Evolutionary conservation across 2,329 filamentous ascomycete genomes (phyloP).

Genomic region (Metarhizium brunneum): DNA sequence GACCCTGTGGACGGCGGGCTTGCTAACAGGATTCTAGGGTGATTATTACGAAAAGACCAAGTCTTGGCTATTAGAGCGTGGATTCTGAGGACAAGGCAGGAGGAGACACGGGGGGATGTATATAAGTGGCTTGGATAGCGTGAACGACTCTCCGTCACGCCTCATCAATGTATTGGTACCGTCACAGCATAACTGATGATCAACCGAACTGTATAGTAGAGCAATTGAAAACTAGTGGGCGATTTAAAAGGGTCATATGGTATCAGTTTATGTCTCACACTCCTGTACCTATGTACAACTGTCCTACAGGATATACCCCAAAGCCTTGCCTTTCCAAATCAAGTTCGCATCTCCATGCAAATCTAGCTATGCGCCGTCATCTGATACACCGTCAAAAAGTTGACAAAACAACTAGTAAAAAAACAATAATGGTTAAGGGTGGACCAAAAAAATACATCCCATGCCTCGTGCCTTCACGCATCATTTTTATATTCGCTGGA

Average conservation of each 20-base stretch:
- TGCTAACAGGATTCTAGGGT: conserved; percentile 17
- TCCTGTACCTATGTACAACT: conserved; percentile 16
- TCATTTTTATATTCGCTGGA: background rate
- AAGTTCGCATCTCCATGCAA: conserved; percentile 10
- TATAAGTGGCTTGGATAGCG: background rate
- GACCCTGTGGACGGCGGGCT: background rate
- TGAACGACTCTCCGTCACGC: background rate
- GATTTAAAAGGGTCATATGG: conserved; percentile 7
- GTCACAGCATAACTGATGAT: conserved; percentile 4
- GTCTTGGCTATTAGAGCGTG: conserved; percentile 23
- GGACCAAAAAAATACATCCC: background rate
- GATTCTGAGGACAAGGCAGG: conserved; percentile 19
- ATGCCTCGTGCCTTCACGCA: background rate
- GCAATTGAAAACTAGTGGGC: conserved; percentile 3
- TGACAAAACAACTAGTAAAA: background rate
- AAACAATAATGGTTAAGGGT: background rate
- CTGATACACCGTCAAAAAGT: conserved; percentile 5
- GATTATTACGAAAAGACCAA: conserved; percentile 19
- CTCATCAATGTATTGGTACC: conserved; percentile 4
- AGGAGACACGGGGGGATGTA: background rate
- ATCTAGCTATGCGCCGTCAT: conserved; percentile 15
- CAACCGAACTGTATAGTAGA: conserved; percentile 10
- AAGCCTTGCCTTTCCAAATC: conserved; percentile 9
- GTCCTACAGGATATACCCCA: conserved; percentile 3
- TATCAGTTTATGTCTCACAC: conserved; percentile 15